These are phyloP conservation scores for Ailanthus altissimus DNA, from an alignment of 345 rosid species.

Conservation along the genomic window DNA sequence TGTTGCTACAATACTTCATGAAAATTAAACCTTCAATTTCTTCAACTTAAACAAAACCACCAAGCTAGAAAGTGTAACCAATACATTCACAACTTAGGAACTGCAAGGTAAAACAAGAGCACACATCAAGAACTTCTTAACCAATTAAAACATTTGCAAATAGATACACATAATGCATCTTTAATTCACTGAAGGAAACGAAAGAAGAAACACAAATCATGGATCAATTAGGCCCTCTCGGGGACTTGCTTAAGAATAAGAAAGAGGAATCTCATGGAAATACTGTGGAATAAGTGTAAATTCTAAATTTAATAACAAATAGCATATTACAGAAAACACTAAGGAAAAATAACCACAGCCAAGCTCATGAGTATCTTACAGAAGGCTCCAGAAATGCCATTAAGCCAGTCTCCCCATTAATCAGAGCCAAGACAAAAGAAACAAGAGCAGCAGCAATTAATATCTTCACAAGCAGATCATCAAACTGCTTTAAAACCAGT, in stretches of 20 bases:
- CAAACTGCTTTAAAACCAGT: conserved; percentile 92
- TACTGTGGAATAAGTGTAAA: no score
- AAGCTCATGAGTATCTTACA: conserved; percentile 55
- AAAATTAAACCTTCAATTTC: background rate
- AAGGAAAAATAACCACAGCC: conserved; percentile 9
- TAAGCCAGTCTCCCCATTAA: conserved; percentile 96
- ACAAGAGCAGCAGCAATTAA: conserved; percentile 90
- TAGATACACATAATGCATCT: background rate
- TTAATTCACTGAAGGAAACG: background rate
- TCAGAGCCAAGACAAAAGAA: conserved; percentile 84
- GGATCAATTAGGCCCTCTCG: no score
- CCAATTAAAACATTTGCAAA: background rate
- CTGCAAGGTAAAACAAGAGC: background rate
- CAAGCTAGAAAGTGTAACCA: background rate
- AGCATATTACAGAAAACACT: conserved; percentile 2
- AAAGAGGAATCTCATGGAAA: no score
- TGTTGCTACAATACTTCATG: background rate
- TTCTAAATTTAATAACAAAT: background rate
- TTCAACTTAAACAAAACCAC: background rate
- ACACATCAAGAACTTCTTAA: background rate
- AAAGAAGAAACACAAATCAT: no score
- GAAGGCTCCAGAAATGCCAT: conserved; percentile 97
- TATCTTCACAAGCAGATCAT: conserved; percentile 98
- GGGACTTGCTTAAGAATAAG: no score
- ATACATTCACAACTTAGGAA: background rate